Evolutionary conservation across 1,284 basidiomycete species (phyloP), one percentile per base, ranked within the genome.

Genomic region (Ceratobasidium sp.): DNA sequence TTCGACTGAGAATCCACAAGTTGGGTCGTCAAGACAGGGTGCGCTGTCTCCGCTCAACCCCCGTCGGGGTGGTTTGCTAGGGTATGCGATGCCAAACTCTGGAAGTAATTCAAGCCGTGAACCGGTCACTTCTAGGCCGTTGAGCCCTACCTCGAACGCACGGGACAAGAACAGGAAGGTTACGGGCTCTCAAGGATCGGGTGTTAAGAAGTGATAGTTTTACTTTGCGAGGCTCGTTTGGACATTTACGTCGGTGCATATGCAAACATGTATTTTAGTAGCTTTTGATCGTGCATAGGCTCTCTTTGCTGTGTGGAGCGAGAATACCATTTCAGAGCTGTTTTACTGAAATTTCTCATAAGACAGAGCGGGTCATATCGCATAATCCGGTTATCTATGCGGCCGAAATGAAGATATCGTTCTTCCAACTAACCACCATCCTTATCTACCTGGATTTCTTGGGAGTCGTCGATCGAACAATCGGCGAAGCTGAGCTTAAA

Each of bases 11-110:
- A 22, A 50, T 15, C 67, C 67, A 4, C 66, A 54, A 57, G 27
- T 50, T 47, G 29, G 29, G 17, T 44, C 56, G 56, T 47, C 67
- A 1, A 72, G 57, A 41, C 67, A 69, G n/a, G 67, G 74, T 57
- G 66, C 69, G 14, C 66, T 75, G 15, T 75, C 74, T 1, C 74
- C 74, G 3, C 66, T 75, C 17, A 75, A 75, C 66, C 74, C 74
- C 15, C 57, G 74, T 29, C 48, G 66, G 27, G 45, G 66, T 31
- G 51, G 41, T 44, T 53, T 71, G 2, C 63, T 71, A 33, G 74
- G 44, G 22, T 67, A 66, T 17, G 60, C 69, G 17, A 71, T 75
- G 22, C 71, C 74, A 24, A 59, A 60, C 14, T 63, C 66, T 4
- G 74, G 64, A 5, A 41, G 36, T 11, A 54, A 27, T 48, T 48